These are phyloP conservation scores for Wallacemonas sp. DNA, from an alignment of 208 protist genomes.

Conservation along the genomic window DNA sequence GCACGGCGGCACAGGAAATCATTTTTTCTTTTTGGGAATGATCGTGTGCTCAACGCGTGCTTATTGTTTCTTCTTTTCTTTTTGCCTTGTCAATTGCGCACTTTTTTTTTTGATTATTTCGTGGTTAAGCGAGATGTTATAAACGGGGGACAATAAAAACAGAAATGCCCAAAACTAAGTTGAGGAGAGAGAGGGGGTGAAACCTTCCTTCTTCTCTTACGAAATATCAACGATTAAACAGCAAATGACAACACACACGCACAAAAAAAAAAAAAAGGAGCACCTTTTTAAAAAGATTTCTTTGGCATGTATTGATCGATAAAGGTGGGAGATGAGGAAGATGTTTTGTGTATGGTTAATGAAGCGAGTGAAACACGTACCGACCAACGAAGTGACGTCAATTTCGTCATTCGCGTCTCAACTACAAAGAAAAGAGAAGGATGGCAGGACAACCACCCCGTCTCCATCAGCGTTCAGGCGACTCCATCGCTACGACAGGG, in stretches of 20 bases:
- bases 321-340: too few relatives aligned
- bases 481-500: too few relatives aligned
- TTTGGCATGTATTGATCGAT: background rate
- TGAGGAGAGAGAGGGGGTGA: too few relatives aligned
- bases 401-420: too few relatives aligned
- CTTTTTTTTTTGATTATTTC: too few relatives aligned
- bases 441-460: background rate
- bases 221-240: background rate
- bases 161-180: too few relatives aligned
- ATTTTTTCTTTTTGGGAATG: too few relatives aligned
- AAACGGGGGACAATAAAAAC: too few relatives aligned
- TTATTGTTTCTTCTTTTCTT: slow-evolving; percentile 15
- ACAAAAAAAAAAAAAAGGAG: slow-evolving; percentile 12
- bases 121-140: too few relatives aligned
- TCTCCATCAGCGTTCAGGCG: background rate
- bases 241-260: slow-evolving; percentile 1
- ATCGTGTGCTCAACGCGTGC: too few relatives aligned
- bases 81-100: background rate
- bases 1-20: slow-evolving; percentile 82
- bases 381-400: background rate
- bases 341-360: too few relatives aligned
- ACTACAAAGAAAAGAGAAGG: slow-evolving; percentile 7
- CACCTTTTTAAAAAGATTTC: background rate
- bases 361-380: background rate
- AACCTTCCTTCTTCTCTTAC: too few relatives aligned